Base-by-base conservation (phyloP, 371 early-diverging fungal genomes). In the Batkoa obscura region DNA sequence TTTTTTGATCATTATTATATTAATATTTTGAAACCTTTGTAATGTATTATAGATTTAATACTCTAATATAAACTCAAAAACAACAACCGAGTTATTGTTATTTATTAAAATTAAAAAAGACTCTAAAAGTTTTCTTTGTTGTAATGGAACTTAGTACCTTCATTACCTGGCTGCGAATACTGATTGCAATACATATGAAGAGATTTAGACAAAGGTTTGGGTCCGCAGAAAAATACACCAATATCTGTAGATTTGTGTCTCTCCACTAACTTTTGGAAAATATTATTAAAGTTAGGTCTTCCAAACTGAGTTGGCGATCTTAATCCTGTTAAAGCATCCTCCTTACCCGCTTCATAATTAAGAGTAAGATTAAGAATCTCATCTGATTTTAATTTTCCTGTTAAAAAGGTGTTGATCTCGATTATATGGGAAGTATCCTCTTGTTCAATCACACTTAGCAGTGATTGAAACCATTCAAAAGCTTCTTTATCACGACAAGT, bases 401-500 rank as follows among this genome's bases (percentile, higher is more conserved):
- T 84, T 53, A 84, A 58, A 50, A 81, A 83, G 0, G 73, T 70
- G 50, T 77, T 75, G 60, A 79, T 76, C 62, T 80, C 81, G 33
- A 80, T 64, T 61, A 73, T 71, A 47, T 61, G 58, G 6, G 63
- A 54, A 34, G 69, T 59, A 34, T 68, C 64, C 47, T 66, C 64
- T 17, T 68, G 66, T 50, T 82, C 82, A 9, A 82, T 68, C 3
- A 76, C 69, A 59, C 66, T 64, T 41, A 83, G 65, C 54, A 81
- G 60, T 36, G 72, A 73, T 64, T 78, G 76, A 69, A 84, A 84
- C 84, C 83, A 83, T 49, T 76, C 72, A 48, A 83, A 84, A 13
- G 75, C 75, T 50, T 68, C 62, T 50, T 67, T 66, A 37, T 79
- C 79, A 15, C 82, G 72, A 56, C 78, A 79, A n/a, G 80, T 70